Evolutionary conservation across 164 flowering plant species (phyloP).

Genomic region (Vitis rotundifolia): DNA sequence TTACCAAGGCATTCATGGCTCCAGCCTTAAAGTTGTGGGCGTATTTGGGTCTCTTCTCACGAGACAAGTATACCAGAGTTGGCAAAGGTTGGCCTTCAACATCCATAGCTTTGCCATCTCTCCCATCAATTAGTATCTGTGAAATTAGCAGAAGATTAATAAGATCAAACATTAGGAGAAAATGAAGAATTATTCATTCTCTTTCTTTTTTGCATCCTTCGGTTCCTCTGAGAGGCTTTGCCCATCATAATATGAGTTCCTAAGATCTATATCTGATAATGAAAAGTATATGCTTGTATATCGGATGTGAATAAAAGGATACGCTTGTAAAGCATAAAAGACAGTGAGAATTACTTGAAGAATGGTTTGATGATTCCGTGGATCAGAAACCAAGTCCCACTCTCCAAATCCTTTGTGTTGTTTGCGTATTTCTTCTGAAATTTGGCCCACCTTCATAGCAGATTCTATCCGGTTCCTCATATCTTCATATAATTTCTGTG

Average conservation of each 20-base stretch:
- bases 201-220: no score
- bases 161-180: no score
- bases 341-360: slow-evolving; percentile 23
- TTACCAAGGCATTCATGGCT: slow-evolving; percentile 38
- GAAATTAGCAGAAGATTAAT: background rate
- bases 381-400: slow-evolving; percentile 20
- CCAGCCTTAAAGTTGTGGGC: slow-evolving; percentile 39
- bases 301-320: no score
- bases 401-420: slow-evolving; percentile 39
- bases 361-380: slow-evolving; percentile 33
- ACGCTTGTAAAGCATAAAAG: no score
- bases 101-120: slow-evolving; percentile 21
- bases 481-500: slow-evolving; percentile 29
- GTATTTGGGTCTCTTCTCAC: slow-evolving; percentile 27
- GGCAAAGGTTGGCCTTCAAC: slow-evolving; percentile 25
- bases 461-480: slow-evolving; percentile 33
- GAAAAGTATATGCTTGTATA: no score
- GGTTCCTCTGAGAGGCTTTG: no score
- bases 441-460: slow-evolving; percentile 14
- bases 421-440: slow-evolving; percentile 23
- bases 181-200: no score
- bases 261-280: no score
- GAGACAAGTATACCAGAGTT: slow-evolving; percentile 16
- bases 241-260: no score
- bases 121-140: slow-evolving; percentile 31